Evolutionary conservation across 306 rosid species (phyloP).

Genomic region (Lathyrus sativus): DNA sequence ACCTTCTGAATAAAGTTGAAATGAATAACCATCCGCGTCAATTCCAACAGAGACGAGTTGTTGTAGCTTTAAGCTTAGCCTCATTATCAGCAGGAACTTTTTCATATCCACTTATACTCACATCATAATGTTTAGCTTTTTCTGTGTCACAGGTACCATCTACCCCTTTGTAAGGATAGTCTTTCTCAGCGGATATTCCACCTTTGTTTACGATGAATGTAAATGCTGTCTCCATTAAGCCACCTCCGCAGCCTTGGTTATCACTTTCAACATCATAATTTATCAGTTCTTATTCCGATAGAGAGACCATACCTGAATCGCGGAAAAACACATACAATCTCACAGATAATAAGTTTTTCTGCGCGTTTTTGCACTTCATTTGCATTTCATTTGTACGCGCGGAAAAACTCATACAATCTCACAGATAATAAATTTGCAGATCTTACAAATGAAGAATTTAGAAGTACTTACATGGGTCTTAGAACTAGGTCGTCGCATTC

Average conservation of each 20-base stretch:
- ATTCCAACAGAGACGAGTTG: slow-evolving; percentile 74
- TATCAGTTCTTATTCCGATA: slow-evolving; percentile 75
- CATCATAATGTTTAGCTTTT: slow-evolving; percentile 34
- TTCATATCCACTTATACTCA: slow-evolving; percentile 56
- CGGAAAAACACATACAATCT: too few relatives aligned
- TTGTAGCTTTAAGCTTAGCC: slow-evolving; percentile 56
- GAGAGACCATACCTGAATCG: slow-evolving; percentile 44
- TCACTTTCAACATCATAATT: slow-evolving; percentile 60
- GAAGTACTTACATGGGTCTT: slow-evolving; percentile 46
- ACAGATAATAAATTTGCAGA: slow-evolving; percentile 72
- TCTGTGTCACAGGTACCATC: slow-evolving; percentile 46
- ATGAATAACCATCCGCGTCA: slow-evolving; percentile 51
- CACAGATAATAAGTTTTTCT: too few relatives aligned
- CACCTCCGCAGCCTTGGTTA: slow-evolving; percentile 71
- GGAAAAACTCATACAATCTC: slow-evolving; percentile 58
- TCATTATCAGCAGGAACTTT: slow-evolving; percentile 56
- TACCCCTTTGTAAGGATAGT: slow-evolving; percentile 58
- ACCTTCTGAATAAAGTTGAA: slow-evolving; percentile 69
- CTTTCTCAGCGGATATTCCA: slow-evolving; percentile 50
- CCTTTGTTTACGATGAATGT: slow-evolving; percentile 45
- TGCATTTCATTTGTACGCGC: slow-evolving; percentile 45
- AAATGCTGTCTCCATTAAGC: slow-evolving; percentile 69
- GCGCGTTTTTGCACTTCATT: too few relatives aligned
- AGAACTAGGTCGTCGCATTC: not conserved
- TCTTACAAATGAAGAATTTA: slow-evolving; percentile 63